Evolutionary conservation across 495 filamentous ascomycete genomes (phyloP), one percentile per base, ranked within the genome.

Genomic region (Ramalina peruviana): DNA sequence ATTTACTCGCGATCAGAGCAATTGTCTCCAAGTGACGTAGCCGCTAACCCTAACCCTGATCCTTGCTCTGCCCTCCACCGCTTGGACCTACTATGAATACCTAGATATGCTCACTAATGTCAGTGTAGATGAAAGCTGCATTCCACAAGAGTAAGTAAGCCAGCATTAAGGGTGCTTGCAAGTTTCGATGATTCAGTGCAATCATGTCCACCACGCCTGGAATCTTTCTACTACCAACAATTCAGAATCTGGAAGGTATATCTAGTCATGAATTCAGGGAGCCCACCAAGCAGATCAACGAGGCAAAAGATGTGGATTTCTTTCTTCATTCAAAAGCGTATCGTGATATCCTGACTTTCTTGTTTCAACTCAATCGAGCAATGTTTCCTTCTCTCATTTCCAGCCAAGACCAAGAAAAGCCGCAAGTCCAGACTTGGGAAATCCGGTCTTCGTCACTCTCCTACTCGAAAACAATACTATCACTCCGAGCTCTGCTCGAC

Each of bases 301-400:
- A 88, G 41, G 78, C 79, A 48, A 66, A 79, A 36, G 88, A 95
- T 73, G 83, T 97, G 19, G 56, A 73, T 6, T 69, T 68, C 44
- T 99, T 96, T 58, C 72, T 87, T 30, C 72, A 72, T 25, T 86
- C 87, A 26, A 77, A 72, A 61, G 92, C 86, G 15, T 95, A 97
- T 66, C 70, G 72, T 40, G 85, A 94, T 62, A 85, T 97, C 33
- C 81, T 84, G 67, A 73, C 75, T 41, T 99, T 95, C 60, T 63
- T 97, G 6, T 64, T 93, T 41, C 92, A 97, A 65, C 75, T 99
- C 25, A 97, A 94, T 62, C 76, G 80, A 38, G 77, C 87, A 16
- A 80, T 97, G 71, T 87, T 89, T 59, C 88, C 92, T 3, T 69
- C 77, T n/a, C 66, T 62, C 51, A 49, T 57, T 0, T 38, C 57